A percentile compares a stretch with the other conserved stretches of the same genome.
phyloP scores from a whole-genome alignment of 1,284 basidiomycete genomes.

The Rhizopogon parksii region DNA sequence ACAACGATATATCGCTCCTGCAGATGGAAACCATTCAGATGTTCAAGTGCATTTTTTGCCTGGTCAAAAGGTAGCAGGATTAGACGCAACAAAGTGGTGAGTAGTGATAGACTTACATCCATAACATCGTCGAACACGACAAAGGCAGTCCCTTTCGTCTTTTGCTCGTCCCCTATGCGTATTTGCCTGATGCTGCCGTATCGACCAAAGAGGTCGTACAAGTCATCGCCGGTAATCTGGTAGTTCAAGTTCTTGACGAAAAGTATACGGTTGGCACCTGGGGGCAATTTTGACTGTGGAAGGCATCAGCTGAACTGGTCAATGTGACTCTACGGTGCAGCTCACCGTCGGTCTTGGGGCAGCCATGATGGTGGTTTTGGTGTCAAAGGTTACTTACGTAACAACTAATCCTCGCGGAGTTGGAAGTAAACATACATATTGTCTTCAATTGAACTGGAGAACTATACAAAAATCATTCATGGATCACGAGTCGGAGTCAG shows the following conservation, averaged over 20 bases:
- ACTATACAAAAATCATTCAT: no score
- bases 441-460: no score
- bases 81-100: conserved; percentile 5
- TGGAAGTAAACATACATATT: background rate
- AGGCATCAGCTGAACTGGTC: conserved; percentile 2
- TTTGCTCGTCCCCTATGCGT: conserved; percentile 84
- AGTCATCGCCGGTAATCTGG: conserved; percentile 87
- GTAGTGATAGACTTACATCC: conserved; percentile 54
- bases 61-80: conserved; percentile 27
- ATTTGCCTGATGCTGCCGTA: conserved; percentile 97
- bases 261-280: conserved; percentile 78
- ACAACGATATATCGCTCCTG: conserved; percentile 98
- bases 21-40: conserved; percentile 96
- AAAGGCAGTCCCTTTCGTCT: conserved; percentile 95
- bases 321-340: conserved; percentile 4
- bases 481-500: no score
- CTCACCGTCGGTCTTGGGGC: conserved; percentile 59
- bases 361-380: conserved; percentile 40
- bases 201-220: conserved; percentile 96
- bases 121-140: conserved; percentile 88
- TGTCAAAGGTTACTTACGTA: background rate
- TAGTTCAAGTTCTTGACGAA: conserved; percentile 93
- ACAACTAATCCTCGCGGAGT: background rate
- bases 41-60: conserved; percentile 94
- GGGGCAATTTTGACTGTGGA: conserved; percentile 68